These are phyloP conservation scores for Plectranthus barbatus DNA, from an alignment of 257 asterid genomes.

Conservation along the genomic window DNA sequence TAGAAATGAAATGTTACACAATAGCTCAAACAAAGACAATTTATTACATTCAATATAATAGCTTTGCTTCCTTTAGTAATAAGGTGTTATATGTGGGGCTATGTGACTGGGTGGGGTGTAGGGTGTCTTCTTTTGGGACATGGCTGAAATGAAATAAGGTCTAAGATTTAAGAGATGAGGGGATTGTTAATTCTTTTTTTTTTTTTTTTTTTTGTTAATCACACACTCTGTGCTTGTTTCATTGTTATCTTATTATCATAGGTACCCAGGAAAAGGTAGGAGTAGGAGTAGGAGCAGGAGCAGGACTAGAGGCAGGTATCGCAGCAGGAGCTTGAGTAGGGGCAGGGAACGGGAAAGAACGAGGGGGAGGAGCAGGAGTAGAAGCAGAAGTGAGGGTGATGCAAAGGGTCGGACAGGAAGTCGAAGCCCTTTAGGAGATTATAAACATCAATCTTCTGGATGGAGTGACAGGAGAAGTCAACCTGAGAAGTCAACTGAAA, in stretches of 20 bases:
- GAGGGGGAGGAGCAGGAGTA: constrained; percentile 35
- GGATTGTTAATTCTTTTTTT: no score
- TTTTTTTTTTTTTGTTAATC: not conserved
- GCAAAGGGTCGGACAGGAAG: constrained; percentile 42
- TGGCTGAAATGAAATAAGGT: not conserved
- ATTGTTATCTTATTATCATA: constrained; percentile 18
- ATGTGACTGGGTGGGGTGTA: not conserved
- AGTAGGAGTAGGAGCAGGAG: constrained; percentile 59
- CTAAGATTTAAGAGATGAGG: not conserved
- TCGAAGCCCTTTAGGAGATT: constrained; percentile 49
- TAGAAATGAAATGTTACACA: not conserved
- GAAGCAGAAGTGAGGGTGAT: constrained; percentile 37
- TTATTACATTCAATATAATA: not conserved
- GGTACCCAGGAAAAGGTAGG: constrained; percentile 54
- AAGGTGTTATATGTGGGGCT: not conserved
- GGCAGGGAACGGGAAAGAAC: constrained; percentile 27
- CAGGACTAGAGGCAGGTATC: constrained; percentile 49
- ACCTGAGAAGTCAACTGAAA: constrained; percentile 40
- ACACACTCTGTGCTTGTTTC: not conserved
- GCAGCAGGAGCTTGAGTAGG: constrained; percentile 36
- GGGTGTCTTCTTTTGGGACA: not conserved
- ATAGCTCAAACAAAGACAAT: not conserved
- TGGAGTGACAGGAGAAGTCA: constrained; percentile 45
- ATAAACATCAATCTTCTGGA: constrained; percentile 41
- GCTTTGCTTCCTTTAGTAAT: not conserved